phyloP scores from a whole-genome alignment of 148 eudicot genomes.

The Heliamphora exappendiculata region DNA sequence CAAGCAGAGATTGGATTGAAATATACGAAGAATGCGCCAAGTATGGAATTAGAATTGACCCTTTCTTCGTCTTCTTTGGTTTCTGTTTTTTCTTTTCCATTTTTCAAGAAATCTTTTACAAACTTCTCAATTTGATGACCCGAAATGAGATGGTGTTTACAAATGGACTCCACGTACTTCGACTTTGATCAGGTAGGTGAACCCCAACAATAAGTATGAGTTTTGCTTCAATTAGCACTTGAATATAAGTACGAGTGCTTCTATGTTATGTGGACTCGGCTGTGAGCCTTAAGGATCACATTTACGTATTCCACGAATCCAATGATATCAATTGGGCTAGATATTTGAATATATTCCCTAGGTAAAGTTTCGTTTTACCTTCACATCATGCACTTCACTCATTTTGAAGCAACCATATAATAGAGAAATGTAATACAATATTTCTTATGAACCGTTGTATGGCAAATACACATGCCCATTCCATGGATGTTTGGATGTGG shows the following conservation, averaged over 20 bases:
- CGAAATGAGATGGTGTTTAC: too few species aligned
- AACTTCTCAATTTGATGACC: too few species aligned
- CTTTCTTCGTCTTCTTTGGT: not conserved
- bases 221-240: not conserved
- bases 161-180: slow-evolving; percentile 35
- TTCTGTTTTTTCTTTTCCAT: not conserved
- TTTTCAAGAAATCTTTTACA: not conserved
- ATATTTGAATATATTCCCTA: not conserved
- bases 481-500: not conserved
- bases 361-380: not conserved
- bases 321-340: not conserved
- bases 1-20: slow-evolving; percentile 88
- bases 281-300: not conserved
- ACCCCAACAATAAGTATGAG: not conserved
- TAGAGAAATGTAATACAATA: not conserved
- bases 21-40: slow-evolving; percentile 97
- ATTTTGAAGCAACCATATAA: not conserved
- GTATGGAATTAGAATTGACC: slow-evolving; percentile 34
- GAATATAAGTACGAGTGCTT: not conserved
- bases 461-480: not conserved
- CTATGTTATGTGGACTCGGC: too few species aligned
- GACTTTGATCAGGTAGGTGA: too few species aligned
- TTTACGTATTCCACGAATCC: not conserved
- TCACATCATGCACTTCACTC: not conserved
- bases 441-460: not conserved